Evolutionary conservation across 208 protist genomes (phyloP), one percentile per base, ranked within the genome.

Genomic region (Blastocrithidia nonstop): DNA sequence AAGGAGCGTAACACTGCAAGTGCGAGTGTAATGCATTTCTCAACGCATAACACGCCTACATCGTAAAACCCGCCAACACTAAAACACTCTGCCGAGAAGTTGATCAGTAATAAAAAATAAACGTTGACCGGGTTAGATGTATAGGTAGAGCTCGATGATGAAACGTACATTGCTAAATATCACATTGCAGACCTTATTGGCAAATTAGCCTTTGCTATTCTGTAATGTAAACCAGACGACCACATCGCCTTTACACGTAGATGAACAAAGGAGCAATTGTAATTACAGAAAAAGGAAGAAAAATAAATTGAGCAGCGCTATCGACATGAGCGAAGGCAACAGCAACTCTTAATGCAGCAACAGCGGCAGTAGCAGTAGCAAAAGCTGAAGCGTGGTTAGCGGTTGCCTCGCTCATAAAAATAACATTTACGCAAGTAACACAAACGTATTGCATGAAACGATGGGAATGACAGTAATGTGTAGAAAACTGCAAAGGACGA

Each of bases 201-300:
- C 5, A 33, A 63, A 26, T 65, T 90, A 2, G 61, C 61, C 6
- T 41, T 68, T 19, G 72, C 69, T 27, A 45, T 90, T 15, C 52
- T 73, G 39, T 49, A 67, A 9, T 32, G 58, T 0, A 80, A 81
- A 49, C 81, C 81, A 2, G 37, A 55, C 7, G 72, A 90, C 49
- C 73, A 69, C 40, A 43, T 68, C 13, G 54, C 36, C 15, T 90
- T 84, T 50, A 64, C 78, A 9, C 45, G 59, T 2, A 51, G 71
- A 35, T 89, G 80, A 76, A 61, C 86, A 8, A 35, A 11, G 29
- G 11, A n/a, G 29, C 29, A 35, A 11, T 15, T 11, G 29, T n/a
- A 11, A 35, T n/a, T n/a, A 35, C 29, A 11, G 39, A 36, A 7
- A 50, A 71, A 60, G 39, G 8, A 47, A 64, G 24, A 45, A 41